Evolutionary conservation across 805 yeast species (phyloP).

Genomic region (Kluyveromyces nonfermentans): DNA sequence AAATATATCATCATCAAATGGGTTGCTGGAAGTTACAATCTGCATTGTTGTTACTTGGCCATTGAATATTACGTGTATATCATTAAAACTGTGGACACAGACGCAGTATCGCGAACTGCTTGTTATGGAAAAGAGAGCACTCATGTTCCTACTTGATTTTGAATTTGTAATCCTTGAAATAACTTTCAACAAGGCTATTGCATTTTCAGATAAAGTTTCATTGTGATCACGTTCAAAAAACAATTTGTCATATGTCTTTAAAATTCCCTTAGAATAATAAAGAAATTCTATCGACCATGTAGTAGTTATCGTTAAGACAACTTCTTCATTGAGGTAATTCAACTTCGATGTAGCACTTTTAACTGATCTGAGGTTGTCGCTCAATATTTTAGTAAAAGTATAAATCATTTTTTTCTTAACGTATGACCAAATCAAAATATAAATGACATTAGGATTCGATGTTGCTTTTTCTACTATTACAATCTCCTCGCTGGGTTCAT

Average conservation of each 20-base stretch:
- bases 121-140: neutral
- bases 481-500: neutral
- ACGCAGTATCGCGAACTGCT: neutral
- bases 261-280: neutral
- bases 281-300: neutral
- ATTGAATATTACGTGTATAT: neutral
- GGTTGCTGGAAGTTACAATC: neutral
- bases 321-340: neutral
- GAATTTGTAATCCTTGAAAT: neutral
- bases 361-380: neutral
- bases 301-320: neutral
- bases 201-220: neutral
- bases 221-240: neutral
- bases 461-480: neutral
- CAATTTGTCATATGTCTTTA: neutral
- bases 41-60: neutral
- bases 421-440: neutral
- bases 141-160: neutral
- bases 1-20: no score
- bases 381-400: no score
- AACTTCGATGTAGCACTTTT: neutral
- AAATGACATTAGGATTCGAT: neutral
- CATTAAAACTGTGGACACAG: neutral
- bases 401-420: neutral
- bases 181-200: neutral